phyloP scores from a whole-genome alignment of 129 eudicot genomes.

The carrot (Daucus carota) region DNA sequence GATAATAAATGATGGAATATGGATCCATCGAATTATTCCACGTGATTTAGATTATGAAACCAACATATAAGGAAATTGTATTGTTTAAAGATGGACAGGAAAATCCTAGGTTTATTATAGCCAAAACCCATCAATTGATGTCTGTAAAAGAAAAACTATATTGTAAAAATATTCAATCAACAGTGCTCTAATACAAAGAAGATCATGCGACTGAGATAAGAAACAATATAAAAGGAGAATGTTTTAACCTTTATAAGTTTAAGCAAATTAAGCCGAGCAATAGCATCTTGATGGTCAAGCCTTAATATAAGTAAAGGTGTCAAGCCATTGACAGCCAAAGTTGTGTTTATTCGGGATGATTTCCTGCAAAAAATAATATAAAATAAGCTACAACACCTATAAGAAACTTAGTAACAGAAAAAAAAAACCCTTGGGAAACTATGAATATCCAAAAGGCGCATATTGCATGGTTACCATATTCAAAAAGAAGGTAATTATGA shows the following conservation, averaged over 20 bases:
- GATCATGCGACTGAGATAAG: not conserved
- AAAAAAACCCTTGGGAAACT: not conserved
- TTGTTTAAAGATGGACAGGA: not conserved
- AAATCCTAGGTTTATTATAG: not conserved
- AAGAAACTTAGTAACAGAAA: not conserved
- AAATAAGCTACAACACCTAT: not conserved
- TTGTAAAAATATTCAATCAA: not conserved
- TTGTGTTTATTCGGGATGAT: slow-evolving; percentile 88
- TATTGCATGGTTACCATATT: not conserved
- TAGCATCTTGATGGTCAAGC: slow-evolving; percentile 96
- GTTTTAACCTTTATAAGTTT: slow-evolving; percentile 72
- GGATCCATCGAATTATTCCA: not conserved
- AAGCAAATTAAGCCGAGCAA: slow-evolving; percentile 94
- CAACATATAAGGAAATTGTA: not conserved
- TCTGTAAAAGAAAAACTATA: not conserved
- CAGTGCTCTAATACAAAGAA: not conserved
- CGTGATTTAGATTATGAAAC: not conserved
- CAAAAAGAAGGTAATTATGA: not conserved
- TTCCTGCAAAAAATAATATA: slow-evolving; percentile 48
- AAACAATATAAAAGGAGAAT: not conserved
- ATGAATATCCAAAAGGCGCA: not conserved
- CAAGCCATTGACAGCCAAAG: slow-evolving; percentile 92
- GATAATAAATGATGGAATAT: not conserved
- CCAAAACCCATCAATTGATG: not conserved
- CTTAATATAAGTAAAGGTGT: slow-evolving; percentile 83